Base-by-base conservation (phyloP, 225 moss, liverwort and hornwort genomes). In the Marchantia paleacea region DNA sequence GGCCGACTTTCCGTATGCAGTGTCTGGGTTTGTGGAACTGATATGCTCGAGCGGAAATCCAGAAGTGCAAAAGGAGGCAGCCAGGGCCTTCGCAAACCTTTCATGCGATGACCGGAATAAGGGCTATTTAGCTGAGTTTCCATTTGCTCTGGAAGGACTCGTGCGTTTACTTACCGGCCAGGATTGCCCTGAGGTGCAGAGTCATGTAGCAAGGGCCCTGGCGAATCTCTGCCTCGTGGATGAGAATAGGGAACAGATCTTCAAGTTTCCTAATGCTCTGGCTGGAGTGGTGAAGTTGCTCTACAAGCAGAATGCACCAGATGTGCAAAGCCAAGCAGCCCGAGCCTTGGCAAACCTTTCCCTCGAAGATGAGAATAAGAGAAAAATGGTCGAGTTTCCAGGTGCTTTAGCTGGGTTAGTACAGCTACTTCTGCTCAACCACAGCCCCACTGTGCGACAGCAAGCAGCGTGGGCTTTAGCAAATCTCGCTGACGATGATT, bases 331-430 rank as follows among this genome's bases (percentile, higher is more conserved):
- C 26, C 26, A 71, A 49, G 48, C 71, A 47, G 71, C 71, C 13
- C 5, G 48, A 50, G 71, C 48, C 39, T 71, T 47, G 48, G 71
- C 48, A 20, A 71, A 71, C 50, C 71, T 71, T 50, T 47, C 71
- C 26, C 50, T 47, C 7, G 50, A 50, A 19, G 11, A 49, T 29
- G 15, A 71, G 29, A 71, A 71, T 19, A 71, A 71, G 71, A 71
- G 71, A 50, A 19, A 28, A 6, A 71, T 71, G 48, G 47, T 71
- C 4, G 48, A 71, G 12, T 71, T 47, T 20, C 71, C 71, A 2
- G 71, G 71, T 3, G 71, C 48, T 50, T 29, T 71, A 19, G 71
- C 71, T 16, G 73, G 52, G 24, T 73, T 50, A 50, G 73, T 73
- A 26, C 11, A 73, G 24, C 18, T 73, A 8, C 73, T 73, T 39